phyloP scores from a whole-genome alignment of 441 rosid genomes.

The Lepidium campestre region DNA sequence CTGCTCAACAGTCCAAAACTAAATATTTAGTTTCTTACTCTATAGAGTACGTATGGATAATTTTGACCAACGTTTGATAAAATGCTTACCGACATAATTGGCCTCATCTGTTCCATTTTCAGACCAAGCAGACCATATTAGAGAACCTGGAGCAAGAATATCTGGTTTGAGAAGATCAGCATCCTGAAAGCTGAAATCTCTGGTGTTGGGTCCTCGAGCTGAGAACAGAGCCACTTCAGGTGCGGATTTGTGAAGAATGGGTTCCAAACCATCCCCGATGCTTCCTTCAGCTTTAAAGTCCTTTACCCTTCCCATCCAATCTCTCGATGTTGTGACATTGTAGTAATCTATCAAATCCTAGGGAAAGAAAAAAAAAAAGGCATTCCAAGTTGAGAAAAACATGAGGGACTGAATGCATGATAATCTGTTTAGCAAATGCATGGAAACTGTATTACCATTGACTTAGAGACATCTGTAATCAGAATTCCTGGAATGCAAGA shows the following conservation, averaged over 20 bases:
- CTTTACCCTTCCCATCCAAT: slow-evolving; percentile 94
- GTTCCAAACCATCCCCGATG: slow-evolving; percentile 89
- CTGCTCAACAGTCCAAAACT: slow-evolving; percentile 31
- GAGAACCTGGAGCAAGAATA: slow-evolving; percentile 93
- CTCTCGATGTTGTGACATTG: slow-evolving; percentile 80
- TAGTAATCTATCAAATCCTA: slow-evolving; percentile 95
- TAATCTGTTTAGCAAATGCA: not conserved
- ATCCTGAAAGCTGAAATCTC: slow-evolving; percentile 89
- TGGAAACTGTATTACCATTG: slow-evolving; percentile 53
- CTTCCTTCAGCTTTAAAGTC: slow-evolving; percentile 80
- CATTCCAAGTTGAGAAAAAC: slow-evolving; percentile 3
- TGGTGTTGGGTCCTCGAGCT: slow-evolving; percentile 94
- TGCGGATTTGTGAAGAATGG: slow-evolving; percentile 94
- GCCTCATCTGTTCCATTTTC: slow-evolving; percentile 93
- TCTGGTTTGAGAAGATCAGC: slow-evolving; percentile 99
- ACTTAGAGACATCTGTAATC: slow-evolving; percentile 69
- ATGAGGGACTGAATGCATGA: not conserved
- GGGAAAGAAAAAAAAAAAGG: not conserved
- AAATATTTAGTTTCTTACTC: not conserved
- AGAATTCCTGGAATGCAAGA: slow-evolving; percentile 82
- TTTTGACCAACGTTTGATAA: not conserved
- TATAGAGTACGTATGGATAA: not conserved
- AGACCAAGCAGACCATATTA: slow-evolving; percentile 99
- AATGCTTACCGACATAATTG: slow-evolving; percentile 68
- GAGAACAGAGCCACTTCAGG: slow-evolving; percentile 96